Base-by-base conservation (phyloP, 176 grass and related monocot genomes). In the Poa annua region DNA sequence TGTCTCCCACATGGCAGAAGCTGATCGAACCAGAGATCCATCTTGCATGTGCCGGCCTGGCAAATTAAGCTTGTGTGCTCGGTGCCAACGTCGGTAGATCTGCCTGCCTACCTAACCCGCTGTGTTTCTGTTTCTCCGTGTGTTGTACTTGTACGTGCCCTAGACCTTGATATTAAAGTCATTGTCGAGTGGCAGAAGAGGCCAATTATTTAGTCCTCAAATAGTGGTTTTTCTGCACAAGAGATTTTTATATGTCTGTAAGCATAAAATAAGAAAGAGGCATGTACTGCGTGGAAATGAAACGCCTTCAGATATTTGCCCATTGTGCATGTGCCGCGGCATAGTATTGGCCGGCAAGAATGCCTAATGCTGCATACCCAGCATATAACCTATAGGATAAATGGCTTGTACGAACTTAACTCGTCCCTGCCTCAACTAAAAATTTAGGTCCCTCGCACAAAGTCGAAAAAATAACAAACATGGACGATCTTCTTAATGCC, bases 141-240 rank as follows among this genome's bases (percentile, higher is more conserved):
- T 73, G 83, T 25, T 69, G 44, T 73, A 76, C 29, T 63, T 72
- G 68, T 74, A 77, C 22, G 45, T 83, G 88, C 83, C 83, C 72
- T 82, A 73, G 83, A 72, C 73, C 65, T 78, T 38, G 83, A 56
- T 55, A 82, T 78, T 78, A 15, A 34, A 65, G 79, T 78, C 72
- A 60, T 53, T 29, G 78, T 85, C 78, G 78, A 81, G 88, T 48
- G 88, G 83, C 88, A 89, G 84, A 44, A 71, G 68, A 65, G 39
- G 75, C 55, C 15, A 16, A 45, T 25, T 75, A 68, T 71, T 62
- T 89, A 44, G 71, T 63, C 63, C 20, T 85, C 47, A 6, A 17
- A 82, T 53, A 29, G 55, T 85, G 29, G 63, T 81, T 85, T 55
- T 63, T 65, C 33, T 71, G 78, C 9, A 29, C 57, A 16, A 36